phyloP scores from a whole-genome alignment of 257 asterid species.

The Solanum pimpinellifolium region DNA sequence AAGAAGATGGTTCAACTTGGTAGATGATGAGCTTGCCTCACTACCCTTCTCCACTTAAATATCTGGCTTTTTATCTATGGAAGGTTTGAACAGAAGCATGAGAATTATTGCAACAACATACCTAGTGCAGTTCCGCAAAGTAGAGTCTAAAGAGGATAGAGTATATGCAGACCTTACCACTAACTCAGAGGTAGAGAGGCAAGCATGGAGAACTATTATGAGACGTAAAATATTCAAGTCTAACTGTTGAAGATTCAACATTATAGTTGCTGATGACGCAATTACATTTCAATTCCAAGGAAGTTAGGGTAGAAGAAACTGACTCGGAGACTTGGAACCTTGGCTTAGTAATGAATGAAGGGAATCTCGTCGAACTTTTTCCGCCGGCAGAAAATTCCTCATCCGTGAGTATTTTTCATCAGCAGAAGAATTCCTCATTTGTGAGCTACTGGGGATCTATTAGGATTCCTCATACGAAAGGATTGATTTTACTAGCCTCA shows the following conservation, averaged over 20 bases:
- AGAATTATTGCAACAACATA: neutral
- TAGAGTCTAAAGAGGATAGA: neutral
- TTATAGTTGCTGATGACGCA: neutral
- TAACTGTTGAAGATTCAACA: neutral
- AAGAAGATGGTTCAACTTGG: neutral
- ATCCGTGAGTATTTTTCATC: neutral
- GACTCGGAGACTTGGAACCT: neutral
- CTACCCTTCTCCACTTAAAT: neutral
- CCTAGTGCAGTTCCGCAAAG: neutral
- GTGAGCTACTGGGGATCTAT: neutral
- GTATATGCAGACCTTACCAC: neutral
- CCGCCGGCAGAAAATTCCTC: neutral
- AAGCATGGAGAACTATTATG: neutral
- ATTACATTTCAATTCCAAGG: neutral
- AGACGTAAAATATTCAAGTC: neutral
- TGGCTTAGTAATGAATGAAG: neutral
- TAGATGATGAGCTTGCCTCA: neutral
- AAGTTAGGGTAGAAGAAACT: neutral
- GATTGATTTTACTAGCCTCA: neutral
- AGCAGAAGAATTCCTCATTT: neutral
- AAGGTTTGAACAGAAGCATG: neutral
- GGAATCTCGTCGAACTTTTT: neutral
- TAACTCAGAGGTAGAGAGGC: neutral
- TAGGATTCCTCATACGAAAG: neutral
- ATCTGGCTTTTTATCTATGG: neutral